phyloP scores from a whole-genome alignment of 257 asterid genomes.

The Nicotiana undulata region DNA sequence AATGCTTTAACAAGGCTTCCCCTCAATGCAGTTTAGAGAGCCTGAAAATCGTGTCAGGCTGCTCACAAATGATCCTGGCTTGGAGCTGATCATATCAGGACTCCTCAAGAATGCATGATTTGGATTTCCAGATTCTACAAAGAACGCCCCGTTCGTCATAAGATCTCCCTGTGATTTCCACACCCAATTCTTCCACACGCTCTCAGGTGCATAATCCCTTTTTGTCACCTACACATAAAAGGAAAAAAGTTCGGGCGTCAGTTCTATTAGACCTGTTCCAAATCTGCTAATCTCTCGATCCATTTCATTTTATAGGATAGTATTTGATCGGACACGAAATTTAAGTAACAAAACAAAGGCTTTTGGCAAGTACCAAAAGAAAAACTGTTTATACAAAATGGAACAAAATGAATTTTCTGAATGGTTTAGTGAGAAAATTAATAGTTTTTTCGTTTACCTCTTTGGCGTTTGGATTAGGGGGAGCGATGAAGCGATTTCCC shows the following conservation, averaged over 20 bases:
- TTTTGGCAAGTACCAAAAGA: too few species aligned
- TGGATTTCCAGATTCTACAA: slow-evolving; percentile 57
- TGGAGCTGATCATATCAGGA: slow-evolving; percentile 29
- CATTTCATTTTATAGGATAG: too few species aligned
- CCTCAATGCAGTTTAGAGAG: slow-evolving; percentile 31
- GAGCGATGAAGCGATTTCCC: slow-evolving; percentile 51
- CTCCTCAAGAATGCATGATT: slow-evolving; percentile 29
- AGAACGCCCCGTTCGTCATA: slow-evolving; percentile 69
- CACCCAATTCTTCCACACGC: slow-evolving; percentile 64
- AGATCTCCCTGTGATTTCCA: slow-evolving; percentile 79
- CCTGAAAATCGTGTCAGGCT: slow-evolving; percentile 43
- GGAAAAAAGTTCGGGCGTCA: not conserved
- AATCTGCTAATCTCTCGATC: not conserved
- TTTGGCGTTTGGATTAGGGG: slow-evolving; percentile 39
- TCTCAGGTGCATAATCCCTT: slow-evolving; percentile 50
- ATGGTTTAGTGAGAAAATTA: not conserved
- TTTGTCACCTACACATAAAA: slow-evolving; percentile 45
- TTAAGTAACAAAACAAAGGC: too few species aligned
- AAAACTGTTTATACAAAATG: too few species aligned
- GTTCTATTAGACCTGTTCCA: not conserved
- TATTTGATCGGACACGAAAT: too few species aligned
- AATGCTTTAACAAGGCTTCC: slow-evolving; percentile 19
- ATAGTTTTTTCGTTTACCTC: slow-evolving; percentile 28
- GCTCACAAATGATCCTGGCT: slow-evolving; percentile 36
- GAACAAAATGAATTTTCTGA: too few species aligned